phyloP scores from a whole-genome alignment of 768 basidiomycete species.

The Lanmaoa pseudosensibilis region DNA sequence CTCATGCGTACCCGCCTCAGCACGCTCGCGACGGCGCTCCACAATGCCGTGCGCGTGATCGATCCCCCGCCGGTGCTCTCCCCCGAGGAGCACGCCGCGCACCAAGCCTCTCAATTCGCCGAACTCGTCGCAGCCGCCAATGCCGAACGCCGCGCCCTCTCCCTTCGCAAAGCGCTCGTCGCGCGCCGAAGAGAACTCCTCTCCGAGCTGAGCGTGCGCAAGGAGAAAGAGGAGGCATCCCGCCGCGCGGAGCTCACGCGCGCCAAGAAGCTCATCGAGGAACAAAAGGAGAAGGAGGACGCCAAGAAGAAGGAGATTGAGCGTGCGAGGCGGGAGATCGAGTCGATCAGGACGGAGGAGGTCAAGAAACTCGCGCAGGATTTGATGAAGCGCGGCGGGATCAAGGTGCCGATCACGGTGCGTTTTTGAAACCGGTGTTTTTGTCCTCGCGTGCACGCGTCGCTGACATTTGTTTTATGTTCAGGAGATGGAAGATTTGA shows the following conservation, averaged over 20 bases:
- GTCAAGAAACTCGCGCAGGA: slow-evolving; percentile 86
- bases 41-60: slow-evolving; percentile 63
- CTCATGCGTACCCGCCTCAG: slow-evolving; percentile 78
- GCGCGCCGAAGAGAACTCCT: slow-evolving; percentile 83
- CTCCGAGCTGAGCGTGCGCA: slow-evolving; percentile 78
- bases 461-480: not conserved
- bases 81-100: slow-evolving; percentile 41
- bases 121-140: slow-evolving; percentile 64
- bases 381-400: slow-evolving; percentile 74
- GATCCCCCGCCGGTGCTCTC: slow-evolving; percentile 42
- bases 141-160: slow-evolving; percentile 74
- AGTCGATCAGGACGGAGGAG: slow-evolving; percentile 60
- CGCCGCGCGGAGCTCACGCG: slow-evolving; percentile 67
- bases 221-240: slow-evolving; percentile 86
- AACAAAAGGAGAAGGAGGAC: slow-evolving; percentile 61
- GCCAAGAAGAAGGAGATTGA: slow-evolving; percentile 69
- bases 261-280: slow-evolving; percentile 70
- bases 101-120: slow-evolving; percentile 55
- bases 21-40: slow-evolving; percentile 69
- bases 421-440: slow-evolving; percentile 29
- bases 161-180: slow-evolving; percentile 75
- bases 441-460: not conserved
- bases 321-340: slow-evolving; percentile 67
- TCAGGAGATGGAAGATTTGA: slow-evolving; percentile 79
- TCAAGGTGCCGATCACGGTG: slow-evolving; percentile 71